These are phyloP conservation scores for Trichoderma lentiforme DNA, from an alignment of 2,329 filamentous ascomycete species.

Conservation along the genomic window DNA sequence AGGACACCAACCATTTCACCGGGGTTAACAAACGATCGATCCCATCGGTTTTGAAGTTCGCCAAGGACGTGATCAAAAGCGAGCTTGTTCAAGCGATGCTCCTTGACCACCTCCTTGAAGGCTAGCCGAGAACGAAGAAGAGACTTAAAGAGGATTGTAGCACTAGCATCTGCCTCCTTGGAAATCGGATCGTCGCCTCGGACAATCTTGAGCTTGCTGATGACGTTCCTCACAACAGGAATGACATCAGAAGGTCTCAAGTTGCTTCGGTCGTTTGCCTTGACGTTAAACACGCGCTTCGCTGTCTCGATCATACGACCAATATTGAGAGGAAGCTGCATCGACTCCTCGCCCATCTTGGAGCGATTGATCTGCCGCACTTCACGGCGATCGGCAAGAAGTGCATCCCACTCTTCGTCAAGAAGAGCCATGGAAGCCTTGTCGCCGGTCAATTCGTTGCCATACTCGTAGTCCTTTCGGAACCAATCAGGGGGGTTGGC, in stretches of 20 bases:
- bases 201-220: conserved; percentile 78
- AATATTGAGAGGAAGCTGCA: conserved; percentile 91
- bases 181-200: conserved; percentile 82
- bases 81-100: conserved; percentile 82
- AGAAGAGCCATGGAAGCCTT: conserved; percentile 81
- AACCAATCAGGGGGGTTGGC: conserved; percentile 59
- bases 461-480: conserved; percentile 62
- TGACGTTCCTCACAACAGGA: conserved; percentile 68
- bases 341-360: conserved; percentile 75
- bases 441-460: conserved; percentile 81
- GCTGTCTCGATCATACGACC: conserved; percentile 87
- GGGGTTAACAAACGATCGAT: conserved; percentile 78
- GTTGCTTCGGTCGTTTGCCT: conserved; percentile 80
- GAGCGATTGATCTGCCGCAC: conserved; percentile 65
- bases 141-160: conserved; percentile 89
- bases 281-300: conserved; percentile 86
- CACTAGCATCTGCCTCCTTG: conserved; percentile 78
- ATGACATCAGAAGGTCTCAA: conserved; percentile 86
- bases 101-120: conserved; percentile 86
- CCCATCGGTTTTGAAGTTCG: conserved; percentile 85
- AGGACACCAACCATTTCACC: conserved; percentile 99
- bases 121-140: conserved; percentile 84
- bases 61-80: conserved; percentile 91
- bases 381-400: conserved; percentile 69
- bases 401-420: conserved; percentile 81